Base-by-base conservation (phyloP, 192 early-diverging fungal genomes). In the Dissophora ornata region DNA sequence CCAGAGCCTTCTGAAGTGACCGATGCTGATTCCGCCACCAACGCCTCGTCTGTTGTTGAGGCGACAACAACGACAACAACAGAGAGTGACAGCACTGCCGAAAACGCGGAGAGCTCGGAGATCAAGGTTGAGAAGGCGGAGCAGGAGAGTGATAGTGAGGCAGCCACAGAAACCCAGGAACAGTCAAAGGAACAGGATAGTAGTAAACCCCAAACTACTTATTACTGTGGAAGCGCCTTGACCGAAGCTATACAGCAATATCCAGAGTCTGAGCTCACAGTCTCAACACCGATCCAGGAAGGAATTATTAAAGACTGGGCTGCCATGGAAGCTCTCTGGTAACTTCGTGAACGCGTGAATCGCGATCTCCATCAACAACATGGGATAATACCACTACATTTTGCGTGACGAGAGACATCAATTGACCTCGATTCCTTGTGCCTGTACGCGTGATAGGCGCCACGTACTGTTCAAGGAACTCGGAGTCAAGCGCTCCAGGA, bases 391-490 rank as follows among this genome's bases (percentile, higher is more conserved):
- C 32, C 36, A n/a, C n/a, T n/a, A n/a, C 22, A 59, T 45, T 26
- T 59, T 15, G 10, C n/a, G n/a, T n/a, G n/a, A n/a, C n/a, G n/a
- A n/a, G n/a, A n/a, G n/a, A n/a, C n/a, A n/a, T n/a, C n/a, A n/a
- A n/a, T n/a, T n/a, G n/a, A n/a, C n/a, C 15, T 46, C 36, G 6
- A 38, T 59, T 38, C 8, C 36, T 11, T 6, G 16, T 62, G 41
- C 44, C 1, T 12, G 15, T 9, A 10, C 8, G 22, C 4, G 5
- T 16, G 7, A 55, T 36, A 94, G 91, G 82, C 77, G 89, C 58
- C 89, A 95, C 55, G 80, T 96, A 38, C 62, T 98, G 12, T 88
- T 93, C 53, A 87, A 89, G 65, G 90, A 95, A 61, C 81, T 97
- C 6, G 80, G 83, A 24, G 89, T 97, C 40, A 90, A 90, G 41